A percentile compares a stretch with the other conserved stretches of the same genome.
These are phyloP conservation scores for Pelargonium exstipulatum DNA, from an alignment of 441 rosid species.

Conservation along the genomic window DNA sequence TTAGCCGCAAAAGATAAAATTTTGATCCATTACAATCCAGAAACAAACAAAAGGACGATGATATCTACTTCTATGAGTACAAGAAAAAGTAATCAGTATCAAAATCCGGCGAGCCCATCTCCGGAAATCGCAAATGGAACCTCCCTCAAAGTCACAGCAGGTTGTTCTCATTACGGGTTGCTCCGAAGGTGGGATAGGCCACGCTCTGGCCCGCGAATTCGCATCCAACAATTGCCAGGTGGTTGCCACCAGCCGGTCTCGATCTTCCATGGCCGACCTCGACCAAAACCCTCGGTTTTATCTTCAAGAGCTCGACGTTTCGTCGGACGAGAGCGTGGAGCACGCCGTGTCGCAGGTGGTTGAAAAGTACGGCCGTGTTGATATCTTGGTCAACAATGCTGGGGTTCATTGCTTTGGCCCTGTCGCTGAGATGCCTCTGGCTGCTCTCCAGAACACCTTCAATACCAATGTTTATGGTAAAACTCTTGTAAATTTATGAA, in stretches of 20 bases:
- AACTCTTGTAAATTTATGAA: neutral
- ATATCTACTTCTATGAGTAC: too few relatives aligned
- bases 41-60: too few relatives aligned
- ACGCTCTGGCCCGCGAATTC: conserved; percentile 72
- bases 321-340: conserved; percentile 51
- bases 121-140: conserved; percentile 30
- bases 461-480: conserved; percentile 72
- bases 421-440: conserved; percentile 63
- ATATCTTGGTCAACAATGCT: conserved; percentile 75
- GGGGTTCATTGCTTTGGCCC: conserved; percentile 81
- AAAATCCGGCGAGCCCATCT: too few relatives aligned
- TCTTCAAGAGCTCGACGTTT: conserved; percentile 68
- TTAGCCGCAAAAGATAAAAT: too few relatives aligned
- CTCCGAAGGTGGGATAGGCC: conserved; percentile 73
- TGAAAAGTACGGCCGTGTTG: conserved; percentile 59
- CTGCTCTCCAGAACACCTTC: conserved; percentile 52
- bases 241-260: conserved; percentile 70
- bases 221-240: conserved; percentile 54
- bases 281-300: conserved; percentile 52
- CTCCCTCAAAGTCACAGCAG: conserved; percentile 20
- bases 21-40: too few relatives aligned
- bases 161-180: conserved; percentile 84
- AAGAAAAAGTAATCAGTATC: too few relatives aligned
- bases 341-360: conserved; percentile 41
- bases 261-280: conserved; percentile 57